A percentile compares a stretch with the other conserved stretches of the same genome.
Conservation (phyloP, 768 basidiomycete species). For the Suillus alpinus region DNA sequence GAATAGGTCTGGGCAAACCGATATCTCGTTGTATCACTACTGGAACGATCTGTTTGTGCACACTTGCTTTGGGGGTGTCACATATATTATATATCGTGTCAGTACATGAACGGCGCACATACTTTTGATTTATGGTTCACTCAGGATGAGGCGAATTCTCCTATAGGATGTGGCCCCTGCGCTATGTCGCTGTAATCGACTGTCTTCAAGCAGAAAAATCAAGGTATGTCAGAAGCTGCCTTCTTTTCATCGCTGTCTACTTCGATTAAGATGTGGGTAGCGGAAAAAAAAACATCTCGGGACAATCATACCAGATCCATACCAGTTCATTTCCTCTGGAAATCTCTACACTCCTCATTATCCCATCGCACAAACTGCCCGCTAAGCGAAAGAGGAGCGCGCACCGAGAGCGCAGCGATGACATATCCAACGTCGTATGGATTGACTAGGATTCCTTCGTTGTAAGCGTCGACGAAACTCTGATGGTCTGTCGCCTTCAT, state of each 20-base stretch:
- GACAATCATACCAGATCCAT: not conserved
- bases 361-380: constrained; percentile 86
- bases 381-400: constrained; percentile 57
- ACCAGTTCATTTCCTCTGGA: constrained; percentile 33
- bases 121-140: too few relatives aligned
- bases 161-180: too few relatives aligned
- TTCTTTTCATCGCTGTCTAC: too few relatives aligned
- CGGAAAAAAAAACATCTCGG: too few relatives aligned
- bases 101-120: not conserved
- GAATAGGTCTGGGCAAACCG: too few relatives aligned
- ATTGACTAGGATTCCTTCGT: constrained; percentile 67
- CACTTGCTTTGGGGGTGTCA: not conserved
- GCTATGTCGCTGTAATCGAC: too few relatives aligned
- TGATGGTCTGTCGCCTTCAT: constrained; percentile 58
- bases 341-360: constrained; percentile 61
- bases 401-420: constrained; percentile 71
- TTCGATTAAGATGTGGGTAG: too few relatives aligned
- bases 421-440: constrained; percentile 77
- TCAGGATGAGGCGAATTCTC: too few relatives aligned
- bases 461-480: constrained; percentile 55
- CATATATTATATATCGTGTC: not conserved
- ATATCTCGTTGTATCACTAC: too few relatives aligned
- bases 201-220: too few relatives aligned
- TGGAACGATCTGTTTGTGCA: not conserved
- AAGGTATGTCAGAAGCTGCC: too few relatives aligned